Conservation (phyloP, 1,139 yeast species). For the Geotrichum australiense region DNA sequence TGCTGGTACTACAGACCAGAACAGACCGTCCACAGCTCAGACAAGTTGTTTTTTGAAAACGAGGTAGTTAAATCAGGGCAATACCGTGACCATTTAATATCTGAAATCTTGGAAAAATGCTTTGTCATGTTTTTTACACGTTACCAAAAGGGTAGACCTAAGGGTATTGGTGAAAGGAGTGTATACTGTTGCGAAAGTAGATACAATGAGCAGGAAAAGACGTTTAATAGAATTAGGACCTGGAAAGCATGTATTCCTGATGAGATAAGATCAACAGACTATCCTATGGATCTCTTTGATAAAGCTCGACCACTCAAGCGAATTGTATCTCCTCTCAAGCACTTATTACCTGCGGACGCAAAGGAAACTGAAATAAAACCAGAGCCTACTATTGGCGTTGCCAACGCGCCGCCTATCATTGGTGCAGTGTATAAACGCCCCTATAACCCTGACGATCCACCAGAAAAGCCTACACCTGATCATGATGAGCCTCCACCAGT, state of each 20-base stretch:
- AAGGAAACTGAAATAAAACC: slow-evolving; percentile 68
- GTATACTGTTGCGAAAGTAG: slow-evolving; percentile 93
- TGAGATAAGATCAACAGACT: slow-evolving; percentile 81
- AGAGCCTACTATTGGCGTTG: slow-evolving; percentile 69
- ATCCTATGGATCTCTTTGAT: slow-evolving; percentile 53
- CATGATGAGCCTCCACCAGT: slow-evolving; percentile 35
- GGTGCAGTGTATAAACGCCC: slow-evolving; percentile 86
- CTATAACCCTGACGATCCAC: slow-evolving; percentile 63
- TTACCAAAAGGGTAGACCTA: slow-evolving; percentile 90
- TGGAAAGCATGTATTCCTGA: slow-evolving; percentile 99
- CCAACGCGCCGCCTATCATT: slow-evolving; percentile 84
- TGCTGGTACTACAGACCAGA: slow-evolving; percentile 98
- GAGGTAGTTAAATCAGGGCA: slow-evolving; percentile 97
- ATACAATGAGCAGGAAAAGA: slow-evolving; percentile 83
- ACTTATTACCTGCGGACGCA: slow-evolving; percentile 67
- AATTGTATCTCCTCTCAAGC: slow-evolving; percentile 78
- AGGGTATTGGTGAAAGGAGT: slow-evolving; percentile 56
- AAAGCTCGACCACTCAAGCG: slow-evolving; percentile 48
- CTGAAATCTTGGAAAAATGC: slow-evolving; percentile 87
- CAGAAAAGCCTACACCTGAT: slow-evolving; percentile 53
- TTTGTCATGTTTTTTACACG: slow-evolving; percentile 91
- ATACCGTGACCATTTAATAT: slow-evolving; percentile 86
- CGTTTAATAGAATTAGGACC: slow-evolving; percentile 89
- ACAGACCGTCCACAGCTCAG: slow-evolving; percentile 91
- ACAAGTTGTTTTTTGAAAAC: slow-evolving; percentile 80